Evolutionary conservation across 2,329 filamentous ascomycete species (phyloP).

Genomic region (Aspergillus sp.): DNA sequence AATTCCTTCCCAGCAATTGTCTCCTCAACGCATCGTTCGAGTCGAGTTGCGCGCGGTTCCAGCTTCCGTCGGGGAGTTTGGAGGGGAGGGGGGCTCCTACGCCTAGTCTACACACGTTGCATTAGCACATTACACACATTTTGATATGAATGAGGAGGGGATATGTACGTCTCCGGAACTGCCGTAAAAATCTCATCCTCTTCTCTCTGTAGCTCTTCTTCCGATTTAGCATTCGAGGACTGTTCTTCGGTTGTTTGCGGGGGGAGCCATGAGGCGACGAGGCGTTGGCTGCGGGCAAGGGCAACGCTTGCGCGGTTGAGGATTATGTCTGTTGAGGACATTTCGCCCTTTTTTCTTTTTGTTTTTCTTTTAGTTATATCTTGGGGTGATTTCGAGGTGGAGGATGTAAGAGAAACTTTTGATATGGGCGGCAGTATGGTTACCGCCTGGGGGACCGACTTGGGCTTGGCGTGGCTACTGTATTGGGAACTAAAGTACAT

Average conservation of each 20-base stretch:
- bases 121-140: background rate
- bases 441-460: too few species aligned
- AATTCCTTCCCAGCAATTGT: conserved; percentile 40
- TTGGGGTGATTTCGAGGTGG: background rate
- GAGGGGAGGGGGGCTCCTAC: conserved; percentile 42
- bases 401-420: background rate
- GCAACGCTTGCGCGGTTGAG: conserved; percentile 49
- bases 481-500: too few species aligned
- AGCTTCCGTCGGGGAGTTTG: conserved; percentile 33
- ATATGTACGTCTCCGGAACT: conserved; percentile 47
- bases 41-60: conserved; percentile 34
- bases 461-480: too few species aligned
- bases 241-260: conserved; percentile 35
- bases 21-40: conserved; percentile 41
- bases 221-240: conserved; percentile 31
- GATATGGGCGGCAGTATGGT: too few species aligned
- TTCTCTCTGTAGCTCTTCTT: conserved; percentile 43
- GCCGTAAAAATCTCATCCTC: conserved; percentile 50
- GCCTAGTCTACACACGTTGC: conserved; percentile 33
- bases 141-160: background rate
- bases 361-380: conserved; percentile 1
- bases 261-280: conserved; percentile 53
- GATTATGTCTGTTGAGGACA: conserved; percentile 48
- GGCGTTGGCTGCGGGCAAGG: conserved; percentile 47
- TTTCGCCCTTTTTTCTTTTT: conserved; percentile 8